Base-by-base conservation (phyloP, 805 yeast genomes). In the Tetrapisispora nanseiensis region DNA sequence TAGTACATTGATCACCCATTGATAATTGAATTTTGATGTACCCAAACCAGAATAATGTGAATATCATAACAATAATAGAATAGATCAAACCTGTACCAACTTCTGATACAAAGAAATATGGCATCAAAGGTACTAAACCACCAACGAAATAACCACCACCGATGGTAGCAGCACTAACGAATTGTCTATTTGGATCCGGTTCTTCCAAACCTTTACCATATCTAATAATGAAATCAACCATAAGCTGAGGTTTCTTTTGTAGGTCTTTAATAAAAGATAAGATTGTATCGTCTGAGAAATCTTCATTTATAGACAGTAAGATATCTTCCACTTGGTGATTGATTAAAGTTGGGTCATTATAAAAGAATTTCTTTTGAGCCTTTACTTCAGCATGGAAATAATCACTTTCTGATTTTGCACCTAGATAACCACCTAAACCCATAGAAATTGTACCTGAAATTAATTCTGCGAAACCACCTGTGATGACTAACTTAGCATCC, bases 391-490 rank as follows among this genome's bases (percentile, higher is more conserved):
- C 72, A 39, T 69, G 67, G 59, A 81, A 83, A 61, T 77, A 83
- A 59, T 83, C 89, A 24, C 71, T 67, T 66, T 89, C 97, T 6
- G 87, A 78, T 60, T 81, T 82, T 34, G 97, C 97, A 28, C 97
- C 97, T 43, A 89, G 71, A 62, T 76, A 90, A 26, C 97, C 97
- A 44, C 97, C 97, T 43, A 89, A 75, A 10, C 97, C 97, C 97
- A 89, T 89, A 28, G 95, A 83, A 43, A 89, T 87, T 36, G 97
- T 94, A 39, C 97, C 97, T 6, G 95, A 84, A 5, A 89, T 94
- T 52, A 89, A 76, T 68, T 89, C 97, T 10, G 97, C 97, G 74
- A 89, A 76, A 18, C 97, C 97, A 71, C 97, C 97, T 20, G 97
- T 86, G 47, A 89, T 86, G 40, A 89, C 97, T 49, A 89, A 74